Conservation (phyloP, 2,329 filamentous ascomycete species). For the Talaromyces verruculosus region DNA sequence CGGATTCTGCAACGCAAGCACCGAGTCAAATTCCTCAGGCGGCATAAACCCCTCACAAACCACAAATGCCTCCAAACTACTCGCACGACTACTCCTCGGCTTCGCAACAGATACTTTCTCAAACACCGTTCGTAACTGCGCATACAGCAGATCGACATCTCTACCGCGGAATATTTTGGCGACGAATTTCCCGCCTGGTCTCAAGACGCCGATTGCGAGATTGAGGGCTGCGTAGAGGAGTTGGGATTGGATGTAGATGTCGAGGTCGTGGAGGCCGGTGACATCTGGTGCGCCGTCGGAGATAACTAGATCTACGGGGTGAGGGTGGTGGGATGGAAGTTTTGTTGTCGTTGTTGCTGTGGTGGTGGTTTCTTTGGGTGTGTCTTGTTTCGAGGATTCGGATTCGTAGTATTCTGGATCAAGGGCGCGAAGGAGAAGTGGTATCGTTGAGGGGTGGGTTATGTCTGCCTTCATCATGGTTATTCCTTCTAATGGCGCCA, state of each 20-base stretch:
- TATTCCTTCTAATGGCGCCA: slow-evolving; percentile 89
- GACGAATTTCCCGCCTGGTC: slow-evolving; percentile 91
- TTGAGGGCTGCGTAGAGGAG: slow-evolving; percentile 92
- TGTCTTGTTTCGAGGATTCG: slow-evolving; percentile 1
- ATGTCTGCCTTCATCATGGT: slow-evolving; percentile 92
- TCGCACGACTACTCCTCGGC: slow-evolving; percentile 89
- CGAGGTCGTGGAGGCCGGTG: slow-evolving; percentile 91
- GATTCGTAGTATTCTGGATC: slow-evolving; percentile 65
- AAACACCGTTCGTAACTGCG: slow-evolving; percentile 90
- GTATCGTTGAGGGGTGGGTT: slow-evolving; percentile 92
- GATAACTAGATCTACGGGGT: slow-evolving; percentile 88
- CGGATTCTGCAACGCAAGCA: slow-evolving; percentile 36
- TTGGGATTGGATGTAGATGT: slow-evolving; percentile 97
- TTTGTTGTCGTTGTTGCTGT: slow-evolving; percentile 21
- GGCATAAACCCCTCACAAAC: slow-evolving; percentile 93
- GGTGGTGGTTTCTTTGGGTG: slow-evolving; percentile 16
- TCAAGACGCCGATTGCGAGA: slow-evolving; percentile 86
- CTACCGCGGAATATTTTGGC: slow-evolving; percentile 96
- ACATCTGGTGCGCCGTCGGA: slow-evolving; percentile 96
- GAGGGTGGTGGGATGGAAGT: slow-evolving; percentile 55
- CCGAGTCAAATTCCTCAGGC: slow-evolving; percentile 36
- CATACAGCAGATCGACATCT: slow-evolving; percentile 93
- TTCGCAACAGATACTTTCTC: slow-evolving; percentile 86
- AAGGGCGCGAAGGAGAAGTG: slow-evolving; percentile 79
- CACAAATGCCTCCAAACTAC: slow-evolving; percentile 94